A percentile compares a stretch with the other conserved stretches of the same genome.
These are phyloP conservation scores for Podospora australis DNA, from an alignment of 495 filamentous ascomycete species.

Conservation along the genomic window DNA sequence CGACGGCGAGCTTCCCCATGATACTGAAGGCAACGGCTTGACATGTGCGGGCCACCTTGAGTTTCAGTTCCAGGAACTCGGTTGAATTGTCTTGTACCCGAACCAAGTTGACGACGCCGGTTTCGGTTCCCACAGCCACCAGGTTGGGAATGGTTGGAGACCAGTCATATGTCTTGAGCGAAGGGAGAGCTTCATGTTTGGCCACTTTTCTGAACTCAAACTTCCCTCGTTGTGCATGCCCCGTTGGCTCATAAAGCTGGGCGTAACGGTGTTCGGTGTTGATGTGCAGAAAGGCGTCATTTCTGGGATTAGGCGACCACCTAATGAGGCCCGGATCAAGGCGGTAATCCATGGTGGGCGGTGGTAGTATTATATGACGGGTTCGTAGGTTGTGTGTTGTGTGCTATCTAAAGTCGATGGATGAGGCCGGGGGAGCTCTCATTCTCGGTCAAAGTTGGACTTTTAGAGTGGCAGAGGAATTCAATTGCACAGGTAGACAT, in stretches of 20 bases:
- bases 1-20: slow-evolving; percentile 72
- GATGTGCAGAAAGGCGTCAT: slow-evolving; percentile 69
- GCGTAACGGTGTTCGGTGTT: slow-evolving; percentile 76
- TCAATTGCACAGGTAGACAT: no score
- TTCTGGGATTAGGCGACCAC: slow-evolving; percentile 75
- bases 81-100: slow-evolving; percentile 62
- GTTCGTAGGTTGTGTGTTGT: no score
- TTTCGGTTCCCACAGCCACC: slow-evolving; percentile 76
- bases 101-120: slow-evolving; percentile 77
- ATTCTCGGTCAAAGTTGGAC: no score
- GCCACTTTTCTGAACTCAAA: slow-evolving; percentile 63
- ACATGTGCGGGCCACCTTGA: slow-evolving; percentile 81
- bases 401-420: no score
- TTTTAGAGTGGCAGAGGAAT: no score
- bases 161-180: slow-evolving; percentile 92
- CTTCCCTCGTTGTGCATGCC: slow-evolving; percentile 44
- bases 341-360: slow-evolving; percentile 42
- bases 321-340: slow-evolving; percentile 57
- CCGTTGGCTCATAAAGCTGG: slow-evolving; percentile 67
- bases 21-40: slow-evolving; percentile 88
- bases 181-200: slow-evolving; percentile 73
- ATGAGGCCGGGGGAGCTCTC: no score
- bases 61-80: slow-evolving; percentile 61
- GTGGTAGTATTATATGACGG: no score
- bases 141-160: slow-evolving; percentile 63